Evolutionary conservation across 805 yeast species (phyloP).

Genomic region (Candida germanica): DNA sequence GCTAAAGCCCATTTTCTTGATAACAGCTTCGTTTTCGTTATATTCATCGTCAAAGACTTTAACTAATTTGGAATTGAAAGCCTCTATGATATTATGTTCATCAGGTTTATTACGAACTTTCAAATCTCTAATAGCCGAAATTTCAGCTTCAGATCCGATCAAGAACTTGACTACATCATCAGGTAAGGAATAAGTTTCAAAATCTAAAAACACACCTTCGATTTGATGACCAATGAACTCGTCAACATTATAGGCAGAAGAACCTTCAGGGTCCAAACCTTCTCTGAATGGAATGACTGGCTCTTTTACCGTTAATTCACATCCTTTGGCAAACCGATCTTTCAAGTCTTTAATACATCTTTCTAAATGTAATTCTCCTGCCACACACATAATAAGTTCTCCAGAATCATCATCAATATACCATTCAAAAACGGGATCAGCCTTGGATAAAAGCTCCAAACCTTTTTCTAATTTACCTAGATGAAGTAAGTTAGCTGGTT

Average conservation of each 20-base stretch:
- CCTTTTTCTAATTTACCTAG: conserved; percentile 77
- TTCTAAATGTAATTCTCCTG: conserved; percentile 95
- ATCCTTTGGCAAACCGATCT: conserved; percentile 83
- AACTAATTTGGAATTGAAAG: conserved; percentile 11
- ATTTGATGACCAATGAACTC: conserved; percentile 12
- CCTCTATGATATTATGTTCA: conserved; percentile 10
- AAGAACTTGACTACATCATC: conserved; percentile 47
- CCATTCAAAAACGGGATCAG: conserved; percentile 94
- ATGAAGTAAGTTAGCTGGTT: conserved; percentile 83
- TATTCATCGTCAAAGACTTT: conserved; percentile 7
- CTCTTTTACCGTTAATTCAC: conserved; percentile 80
- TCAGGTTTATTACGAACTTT: conserved; percentile 6
- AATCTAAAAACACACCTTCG: conserved; percentile 30
- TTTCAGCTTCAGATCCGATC: conserved; percentile 41
- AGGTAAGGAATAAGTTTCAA: conserved; percentile 59
- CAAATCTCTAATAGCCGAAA: conserved; percentile 32
- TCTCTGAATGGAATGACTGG: conserved; percentile 96
- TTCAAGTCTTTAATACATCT: conserved; percentile 87
- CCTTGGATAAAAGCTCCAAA: conserved; percentile 69
- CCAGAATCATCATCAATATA: conserved; percentile 80
- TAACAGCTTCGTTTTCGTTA: conserved; percentile 7
- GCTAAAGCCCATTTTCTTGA: conserved; percentile 15
- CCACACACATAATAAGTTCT: conserved; percentile 89
- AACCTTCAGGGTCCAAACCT: conserved; percentile 62
- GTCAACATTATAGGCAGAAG: conserved; percentile 20